A percentile compares a stretch with the other conserved stretches of the same genome.
Evolutionary conservation across 73 alveolate species (phyloP).

Genomic region (Symbiodinium pilosum): DNA sequence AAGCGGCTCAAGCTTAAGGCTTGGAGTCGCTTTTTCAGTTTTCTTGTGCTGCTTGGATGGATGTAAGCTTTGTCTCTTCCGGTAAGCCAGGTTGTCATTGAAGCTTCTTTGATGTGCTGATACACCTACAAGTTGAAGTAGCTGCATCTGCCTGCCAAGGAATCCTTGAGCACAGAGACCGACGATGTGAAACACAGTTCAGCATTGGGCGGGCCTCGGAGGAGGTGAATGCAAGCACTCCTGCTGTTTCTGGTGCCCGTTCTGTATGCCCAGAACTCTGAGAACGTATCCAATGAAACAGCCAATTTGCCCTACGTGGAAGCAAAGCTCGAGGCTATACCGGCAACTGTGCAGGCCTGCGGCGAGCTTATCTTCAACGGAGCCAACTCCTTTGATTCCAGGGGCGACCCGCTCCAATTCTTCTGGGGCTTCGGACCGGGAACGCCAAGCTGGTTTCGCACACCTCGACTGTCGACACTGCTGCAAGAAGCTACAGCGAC

Average conservation of each 20-base stretch:
- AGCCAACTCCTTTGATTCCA: constrained; percentile 31
- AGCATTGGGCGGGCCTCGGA: constrained; percentile 14
- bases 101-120: too few species aligned
- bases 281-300: background rate
- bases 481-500: constrained; percentile 61
- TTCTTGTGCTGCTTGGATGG: too few species aligned
- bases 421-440: constrained; percentile 85
- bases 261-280: constrained; percentile 18
- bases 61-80: too few species aligned
- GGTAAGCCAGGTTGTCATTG: too few species aligned
- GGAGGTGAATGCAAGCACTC: constrained; percentile 64
- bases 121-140: too few species aligned
- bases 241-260: background rate
- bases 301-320: constrained; percentile 32
- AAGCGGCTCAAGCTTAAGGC: constrained; percentile 34
- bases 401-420: constrained; percentile 59
- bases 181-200: too few species aligned
- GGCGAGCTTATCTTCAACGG: constrained; percentile 82
- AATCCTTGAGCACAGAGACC: too few species aligned
- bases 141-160: too few species aligned
- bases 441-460: constrained; percentile 62
- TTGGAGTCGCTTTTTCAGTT: background rate
- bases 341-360: constrained; percentile 66
- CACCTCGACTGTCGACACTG: constrained; percentile 21
- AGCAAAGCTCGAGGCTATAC: constrained; percentile 48